Conservation (phyloP, 164 flowering plant genomes). For the Piper longum region DNA sequence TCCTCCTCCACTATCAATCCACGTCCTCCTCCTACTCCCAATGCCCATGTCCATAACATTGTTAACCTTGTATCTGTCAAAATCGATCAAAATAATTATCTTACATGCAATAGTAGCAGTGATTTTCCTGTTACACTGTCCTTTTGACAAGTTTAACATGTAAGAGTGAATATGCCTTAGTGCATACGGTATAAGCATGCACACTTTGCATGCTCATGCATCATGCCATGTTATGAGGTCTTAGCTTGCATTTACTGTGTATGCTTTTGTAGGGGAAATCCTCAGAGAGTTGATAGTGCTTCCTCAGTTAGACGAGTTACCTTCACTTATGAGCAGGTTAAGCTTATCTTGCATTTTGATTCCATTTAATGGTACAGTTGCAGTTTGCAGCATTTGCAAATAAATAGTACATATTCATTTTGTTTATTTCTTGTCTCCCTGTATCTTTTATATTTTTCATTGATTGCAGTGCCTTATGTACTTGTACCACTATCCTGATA, state of each 20-base stretch:
- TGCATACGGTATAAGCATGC: no score
- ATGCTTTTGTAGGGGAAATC: constrained; percentile 52
- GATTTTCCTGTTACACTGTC: no score
- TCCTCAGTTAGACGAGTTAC: constrained; percentile 68
- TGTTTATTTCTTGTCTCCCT: not conserved
- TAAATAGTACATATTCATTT: not conserved
- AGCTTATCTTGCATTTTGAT: not conserved
- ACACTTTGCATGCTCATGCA: no score
- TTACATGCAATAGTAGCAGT: no score
- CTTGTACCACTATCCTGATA: constrained; percentile 89
- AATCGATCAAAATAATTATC: no score
- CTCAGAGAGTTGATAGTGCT: constrained; percentile 81
- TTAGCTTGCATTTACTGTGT: not conserved
- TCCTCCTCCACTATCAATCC: no score
- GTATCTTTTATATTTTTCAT: not conserved
- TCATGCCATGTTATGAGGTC: no score
- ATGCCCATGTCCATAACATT: no score
- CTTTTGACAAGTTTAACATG: no score
- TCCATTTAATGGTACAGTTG: not conserved
- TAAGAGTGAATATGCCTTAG: no score
- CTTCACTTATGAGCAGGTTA: constrained; percentile 89
- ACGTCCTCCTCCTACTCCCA: no score
- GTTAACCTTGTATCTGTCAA: no score
- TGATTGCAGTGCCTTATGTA: constrained; percentile 81
- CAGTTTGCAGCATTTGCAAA: not conserved